Evolutionary conservation across 1,284 basidiomycete species (phyloP).

Genomic region (Ceraceosorus bombacis): DNA sequence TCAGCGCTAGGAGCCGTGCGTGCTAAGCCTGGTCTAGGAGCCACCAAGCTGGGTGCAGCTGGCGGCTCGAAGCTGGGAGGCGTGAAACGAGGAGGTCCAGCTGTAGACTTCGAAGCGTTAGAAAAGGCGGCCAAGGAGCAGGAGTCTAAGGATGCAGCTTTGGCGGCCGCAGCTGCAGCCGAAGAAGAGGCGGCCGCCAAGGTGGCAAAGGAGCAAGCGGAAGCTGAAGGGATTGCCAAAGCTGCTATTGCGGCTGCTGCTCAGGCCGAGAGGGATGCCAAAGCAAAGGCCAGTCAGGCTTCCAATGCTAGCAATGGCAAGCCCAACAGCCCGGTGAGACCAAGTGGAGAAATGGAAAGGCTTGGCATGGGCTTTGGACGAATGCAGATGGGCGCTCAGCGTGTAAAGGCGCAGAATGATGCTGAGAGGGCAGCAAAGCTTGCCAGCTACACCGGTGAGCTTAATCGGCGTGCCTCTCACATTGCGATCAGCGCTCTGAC

Average conservation of each 20-base stretch:
- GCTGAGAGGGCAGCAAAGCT: constrained; percentile 4
- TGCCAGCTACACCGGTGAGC: too few relatives aligned
- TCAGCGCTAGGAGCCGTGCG: constrained; percentile 18
- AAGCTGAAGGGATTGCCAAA: constrained; percentile 32
- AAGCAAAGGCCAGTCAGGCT: constrained; percentile 2
- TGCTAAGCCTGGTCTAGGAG: constrained; percentile 16
- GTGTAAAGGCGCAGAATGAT: constrained; percentile 20
- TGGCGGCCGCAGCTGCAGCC: constrained; percentile 10
- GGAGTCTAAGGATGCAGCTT: constrained; percentile 12
- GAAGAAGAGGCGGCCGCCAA: constrained; percentile 12
- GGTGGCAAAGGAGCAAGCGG: constrained; percentile 23
- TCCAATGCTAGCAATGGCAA: constrained; percentile 1
- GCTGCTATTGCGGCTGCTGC: constrained; percentile 31
- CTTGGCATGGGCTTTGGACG: constrained; percentile 72
- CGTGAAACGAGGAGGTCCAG: constrained; percentile 28
- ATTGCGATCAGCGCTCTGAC: too few relatives aligned
- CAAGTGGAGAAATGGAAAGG: constrained; percentile 57
- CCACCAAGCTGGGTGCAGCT: constrained; percentile 10
- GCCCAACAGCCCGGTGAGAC: constrained; percentile 18
- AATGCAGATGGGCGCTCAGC: constrained; percentile 61
- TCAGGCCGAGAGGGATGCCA: constrained; percentile 14
- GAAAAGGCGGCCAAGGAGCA: constrained; percentile 42
- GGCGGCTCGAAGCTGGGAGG: constrained; percentile 26
- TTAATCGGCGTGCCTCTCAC: too few relatives aligned
- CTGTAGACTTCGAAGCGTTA: constrained; percentile 44